These are phyloP conservation scores for Nothophaeocryptopus gaeumannii DNA, from an alignment of 2,329 filamentous ascomycete species.

Conservation along the genomic window DNA sequence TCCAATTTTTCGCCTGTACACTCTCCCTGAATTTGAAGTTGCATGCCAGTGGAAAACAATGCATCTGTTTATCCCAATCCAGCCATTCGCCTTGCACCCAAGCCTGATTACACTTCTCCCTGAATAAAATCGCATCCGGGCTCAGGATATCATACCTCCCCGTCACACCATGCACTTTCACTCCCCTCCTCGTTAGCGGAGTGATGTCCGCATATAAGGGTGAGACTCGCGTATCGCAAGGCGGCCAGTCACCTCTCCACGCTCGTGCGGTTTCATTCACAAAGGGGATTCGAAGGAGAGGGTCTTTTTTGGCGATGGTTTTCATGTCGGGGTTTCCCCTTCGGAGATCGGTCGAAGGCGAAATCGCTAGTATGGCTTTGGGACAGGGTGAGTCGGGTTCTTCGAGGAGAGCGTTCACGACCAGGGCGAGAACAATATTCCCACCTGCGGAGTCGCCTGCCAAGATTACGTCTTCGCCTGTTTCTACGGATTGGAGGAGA, in stretches of 20 bases:
- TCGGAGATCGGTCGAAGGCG: slow-evolving; percentile 50
- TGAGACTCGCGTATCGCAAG: slow-evolving; percentile 47
- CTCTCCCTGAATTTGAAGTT: slow-evolving; percentile 50
- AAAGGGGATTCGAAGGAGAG: slow-evolving; percentile 44
- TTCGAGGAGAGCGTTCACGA: slow-evolving; percentile 39
- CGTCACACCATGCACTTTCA: slow-evolving; percentile 53
- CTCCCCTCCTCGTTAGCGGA: slow-evolving; percentile 38
- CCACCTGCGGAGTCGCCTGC: slow-evolving; percentile 57
- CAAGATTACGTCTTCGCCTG: slow-evolving; percentile 47
- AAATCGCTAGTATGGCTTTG: slow-evolving; percentile 45
- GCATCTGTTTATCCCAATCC: slow-evolving; percentile 60
- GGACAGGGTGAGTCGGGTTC: slow-evolving; percentile 31
- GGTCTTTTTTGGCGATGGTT: slow-evolving; percentile 43
- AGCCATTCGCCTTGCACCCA: slow-evolving; percentile 55
- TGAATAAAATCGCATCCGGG: slow-evolving; percentile 52
- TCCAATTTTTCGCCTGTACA: slow-evolving; percentile 46
- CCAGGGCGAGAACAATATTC: slow-evolving; percentile 49
- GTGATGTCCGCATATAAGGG: slow-evolving; percentile 48
- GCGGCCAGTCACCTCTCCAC: slow-evolving; percentile 44
- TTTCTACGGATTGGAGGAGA: slow-evolving; percentile 39
- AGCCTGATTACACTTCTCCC: slow-evolving; percentile 44
- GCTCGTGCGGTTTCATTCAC: slow-evolving; percentile 42
- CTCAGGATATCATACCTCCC: slow-evolving; percentile 54
- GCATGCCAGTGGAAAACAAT: slow-evolving; percentile 55
- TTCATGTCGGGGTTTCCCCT: slow-evolving; percentile 47